A percentile compares a stretch with the other conserved stretches of the same genome.
These are phyloP conservation scores for Mesembryanthemum crystallinum DNA, from an alignment of 148 eudicot species.

Conservation along the genomic window DNA sequence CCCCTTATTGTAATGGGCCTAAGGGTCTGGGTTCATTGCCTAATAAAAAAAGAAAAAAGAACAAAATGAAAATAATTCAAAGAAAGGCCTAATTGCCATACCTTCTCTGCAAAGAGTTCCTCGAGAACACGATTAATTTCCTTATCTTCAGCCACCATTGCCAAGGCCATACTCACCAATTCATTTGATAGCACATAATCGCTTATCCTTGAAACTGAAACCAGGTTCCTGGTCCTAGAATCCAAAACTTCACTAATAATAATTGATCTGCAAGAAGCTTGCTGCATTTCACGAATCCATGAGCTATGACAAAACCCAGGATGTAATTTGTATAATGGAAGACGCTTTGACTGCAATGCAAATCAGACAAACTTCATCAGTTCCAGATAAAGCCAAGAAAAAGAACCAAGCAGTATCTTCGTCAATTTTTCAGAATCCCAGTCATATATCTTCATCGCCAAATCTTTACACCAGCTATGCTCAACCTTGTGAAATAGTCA, in stretches of 20 bases:
- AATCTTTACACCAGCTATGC: not conserved
- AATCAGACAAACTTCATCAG: not conserved
- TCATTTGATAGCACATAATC: conserved; percentile 96
- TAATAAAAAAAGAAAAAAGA: too few relatives aligned
- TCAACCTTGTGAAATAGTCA: not conserved
- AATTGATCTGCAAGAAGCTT: conserved; percentile 84
- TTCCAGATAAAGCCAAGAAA: not conserved
- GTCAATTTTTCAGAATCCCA: not conserved
- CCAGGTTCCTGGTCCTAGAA: conserved; percentile 89
- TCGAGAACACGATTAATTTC: conserved; percentile 93
- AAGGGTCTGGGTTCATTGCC: too few relatives aligned
- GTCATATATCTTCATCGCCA: not conserved
- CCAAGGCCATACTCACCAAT: conserved; percentile 94
- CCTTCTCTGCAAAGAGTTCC: conserved; percentile 97
- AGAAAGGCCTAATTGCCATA: conserved; percentile 18
- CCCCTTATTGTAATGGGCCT: too few relatives aligned
- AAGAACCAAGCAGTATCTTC: not conserved
- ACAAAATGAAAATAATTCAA: not conserved
- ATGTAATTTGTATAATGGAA: conserved; percentile 48
- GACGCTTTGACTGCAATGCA: conserved; percentile 77
- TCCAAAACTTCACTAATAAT: conserved; percentile 91
- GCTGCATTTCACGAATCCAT: conserved; percentile 88
- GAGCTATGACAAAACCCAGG: conserved; percentile 73
- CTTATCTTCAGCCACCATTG: conserved; percentile 98
- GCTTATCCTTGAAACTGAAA: conserved; percentile 87